phyloP scores from a whole-genome alignment of 805 yeast species.

The Kazachstania taianensis region DNA sequence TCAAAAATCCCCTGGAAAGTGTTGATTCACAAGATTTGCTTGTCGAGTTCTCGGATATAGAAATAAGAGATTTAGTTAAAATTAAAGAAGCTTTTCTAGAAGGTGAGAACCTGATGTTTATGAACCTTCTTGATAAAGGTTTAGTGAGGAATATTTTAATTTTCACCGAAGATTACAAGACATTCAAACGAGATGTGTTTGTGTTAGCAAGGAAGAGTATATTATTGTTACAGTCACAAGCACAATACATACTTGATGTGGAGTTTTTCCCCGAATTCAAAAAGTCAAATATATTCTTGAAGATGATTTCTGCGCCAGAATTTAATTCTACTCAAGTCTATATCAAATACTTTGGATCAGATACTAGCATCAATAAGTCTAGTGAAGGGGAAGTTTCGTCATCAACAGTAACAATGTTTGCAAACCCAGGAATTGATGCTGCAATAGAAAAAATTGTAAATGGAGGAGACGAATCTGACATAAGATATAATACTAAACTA shows the following conservation, averaged over 20 bases:
- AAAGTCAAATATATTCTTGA: constrained; percentile 44
- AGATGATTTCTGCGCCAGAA: constrained; percentile 38
- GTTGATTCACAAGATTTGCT: constrained; percentile 26
- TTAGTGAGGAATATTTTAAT: constrained; percentile 12
- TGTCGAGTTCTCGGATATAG: constrained; percentile 14
- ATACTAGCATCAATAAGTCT: constrained; percentile 10
- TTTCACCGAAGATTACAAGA: constrained; percentile 3
- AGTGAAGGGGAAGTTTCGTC: constrained; percentile 9
- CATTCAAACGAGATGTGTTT: constrained; percentile 9
- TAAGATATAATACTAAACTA: background rate
- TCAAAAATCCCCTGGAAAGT: constrained; percentile 61
- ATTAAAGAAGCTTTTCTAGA: constrained; percentile 10
- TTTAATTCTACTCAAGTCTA: constrained; percentile 25
- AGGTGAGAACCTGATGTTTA: constrained; percentile 14
- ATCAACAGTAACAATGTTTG: constrained; percentile 8
- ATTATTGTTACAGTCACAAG: constrained; percentile 46
- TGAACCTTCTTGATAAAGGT: constrained; percentile 14
- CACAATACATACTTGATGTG: constrained; percentile 39
- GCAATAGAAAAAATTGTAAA: constrained; percentile 25
- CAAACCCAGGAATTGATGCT: constrained; percentile 27
- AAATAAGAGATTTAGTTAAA: constrained; percentile 23
- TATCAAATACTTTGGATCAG: constrained; percentile 11
- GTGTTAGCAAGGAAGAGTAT: constrained; percentile 47
- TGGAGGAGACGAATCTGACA: constrained; percentile 7
- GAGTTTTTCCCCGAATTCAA: constrained; percentile 56